phyloP scores from a whole-genome alignment of 2,329 filamentous ascomycete species.

The Pleoardoris graminearum region DNA sequence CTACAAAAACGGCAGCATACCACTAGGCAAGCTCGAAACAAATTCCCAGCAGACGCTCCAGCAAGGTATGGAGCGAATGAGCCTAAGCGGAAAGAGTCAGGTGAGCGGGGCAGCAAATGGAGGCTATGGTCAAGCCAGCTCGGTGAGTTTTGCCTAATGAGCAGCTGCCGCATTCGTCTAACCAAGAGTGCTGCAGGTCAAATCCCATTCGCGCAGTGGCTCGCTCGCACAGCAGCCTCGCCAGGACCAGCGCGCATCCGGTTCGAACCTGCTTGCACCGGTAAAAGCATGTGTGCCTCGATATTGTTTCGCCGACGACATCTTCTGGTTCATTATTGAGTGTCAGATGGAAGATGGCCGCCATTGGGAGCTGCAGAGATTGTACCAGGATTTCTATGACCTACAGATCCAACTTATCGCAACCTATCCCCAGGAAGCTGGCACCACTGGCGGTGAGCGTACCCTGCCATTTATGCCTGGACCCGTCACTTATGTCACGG shows the following conservation, averaged over 20 bases:
- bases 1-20: constrained; percentile 99
- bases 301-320: constrained; percentile 95
- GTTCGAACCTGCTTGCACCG: constrained; percentile 67
- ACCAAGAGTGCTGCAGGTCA: constrained; percentile 18
- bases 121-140: constrained; percentile 30
- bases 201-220: constrained; percentile 39
- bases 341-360: constrained; percentile 86
- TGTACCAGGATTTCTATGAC: constrained; percentile 99
- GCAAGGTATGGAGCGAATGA: constrained; percentile 74
- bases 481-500: constrained; percentile 96
- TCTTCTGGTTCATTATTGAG: constrained; percentile 98
- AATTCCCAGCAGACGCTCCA: constrained; percentile 54
- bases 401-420: constrained; percentile 95
- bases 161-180: constrained; percentile 10
- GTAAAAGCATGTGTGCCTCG: constrained; percentile 82
- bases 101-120: constrained; percentile 25
- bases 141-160: constrained; percentile 37
- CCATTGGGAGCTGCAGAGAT: constrained; percentile 89
- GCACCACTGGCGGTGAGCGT: constrained; percentile 77
- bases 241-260: constrained; percentile 44
- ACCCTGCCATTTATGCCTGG: constrained; percentile 97
- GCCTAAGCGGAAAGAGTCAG: constrained; percentile 57
- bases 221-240: constrained; percentile 45
- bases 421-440: constrained; percentile 88
- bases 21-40: constrained; percentile 82